These are phyloP conservation scores for Malassezia obtusa DNA, from an alignment of 1,284 basidiomycete genomes.

Conservation along the genomic window DNA sequence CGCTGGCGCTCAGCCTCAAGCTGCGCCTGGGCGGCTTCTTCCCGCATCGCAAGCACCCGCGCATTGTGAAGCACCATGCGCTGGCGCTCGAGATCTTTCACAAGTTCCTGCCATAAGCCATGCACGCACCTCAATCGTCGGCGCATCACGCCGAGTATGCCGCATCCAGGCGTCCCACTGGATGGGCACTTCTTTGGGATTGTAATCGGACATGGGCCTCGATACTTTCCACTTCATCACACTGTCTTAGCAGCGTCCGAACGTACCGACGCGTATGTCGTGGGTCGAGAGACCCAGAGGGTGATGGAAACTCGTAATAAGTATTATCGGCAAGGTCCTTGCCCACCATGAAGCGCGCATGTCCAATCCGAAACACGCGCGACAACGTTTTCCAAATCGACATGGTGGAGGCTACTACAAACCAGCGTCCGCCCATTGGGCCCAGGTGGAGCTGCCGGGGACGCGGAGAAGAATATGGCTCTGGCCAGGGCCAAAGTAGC, in stretches of 20 bases:
- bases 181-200: slow-evolving; percentile 34
- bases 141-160: slow-evolving; percentile 32
- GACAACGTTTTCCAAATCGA: slow-evolving; percentile 14
- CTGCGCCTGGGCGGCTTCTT: not conserved
- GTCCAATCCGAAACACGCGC: slow-evolving; percentile 26
- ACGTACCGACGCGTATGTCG: slow-evolving; percentile 27
- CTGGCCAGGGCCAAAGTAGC: slow-evolving; percentile 37
- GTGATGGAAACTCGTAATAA: slow-evolving; percentile 36
- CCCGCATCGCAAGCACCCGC: slow-evolving; percentile 12
- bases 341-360: slow-evolving; percentile 30
- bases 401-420: slow-evolving; percentile 6
- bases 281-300: slow-evolving; percentile 29
- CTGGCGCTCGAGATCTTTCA: slow-evolving; percentile 13
- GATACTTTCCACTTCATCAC: slow-evolving; percentile 10
- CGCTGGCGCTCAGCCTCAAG: not conserved
- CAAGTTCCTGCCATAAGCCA: slow-evolving; percentile 10
- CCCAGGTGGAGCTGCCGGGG: slow-evolving; percentile 1
- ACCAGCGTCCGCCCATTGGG: slow-evolving; percentile 5
- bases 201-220: slow-evolving; percentile 23
- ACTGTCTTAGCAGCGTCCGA: not conserved
- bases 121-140: slow-evolving; percentile 19
- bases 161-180: slow-evolving; percentile 46
- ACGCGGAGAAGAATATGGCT: slow-evolving; percentile 33
- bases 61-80: slow-evolving; percentile 19
- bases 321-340: slow-evolving; percentile 32